Evolutionary conservation across 176 grass and related monocot genomes (phyloP).

Genomic region (Thalia dealbata): DNA sequence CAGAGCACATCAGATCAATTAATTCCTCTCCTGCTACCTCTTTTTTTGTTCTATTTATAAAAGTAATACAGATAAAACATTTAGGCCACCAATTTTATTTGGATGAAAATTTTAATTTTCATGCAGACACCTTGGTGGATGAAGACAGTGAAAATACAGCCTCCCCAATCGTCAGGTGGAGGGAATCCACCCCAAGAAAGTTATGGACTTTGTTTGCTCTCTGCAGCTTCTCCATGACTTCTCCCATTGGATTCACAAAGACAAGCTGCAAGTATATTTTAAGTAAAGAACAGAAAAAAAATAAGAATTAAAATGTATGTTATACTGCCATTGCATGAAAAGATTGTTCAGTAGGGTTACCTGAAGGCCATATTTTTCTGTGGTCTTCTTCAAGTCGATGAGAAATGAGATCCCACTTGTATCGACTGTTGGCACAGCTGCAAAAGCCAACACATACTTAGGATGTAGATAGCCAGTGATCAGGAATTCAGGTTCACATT

Average conservation of each 20-base stretch:
- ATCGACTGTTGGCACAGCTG: conserved; percentile 64
- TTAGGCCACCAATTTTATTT: too few relatives aligned
- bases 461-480: too few relatives aligned
- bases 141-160: conserved; percentile 62
- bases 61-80: too few relatives aligned
- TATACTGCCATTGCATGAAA: too few relatives aligned
- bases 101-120: neutral
- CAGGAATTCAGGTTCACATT: neutral
- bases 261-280: conserved; percentile 34
- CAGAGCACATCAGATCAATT: neutral
- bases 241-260: conserved; percentile 78
- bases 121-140: neutral
- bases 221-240: conserved; percentile 94
- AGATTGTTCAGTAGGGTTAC: conserved; percentile 22
- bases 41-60: too few relatives aligned
- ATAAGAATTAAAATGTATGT: neutral
- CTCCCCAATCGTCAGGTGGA: conserved; percentile 67
- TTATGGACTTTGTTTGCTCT: conserved; percentile 44
- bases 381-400: conserved; percentile 64
- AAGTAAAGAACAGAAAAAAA: too few relatives aligned
- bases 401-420: conserved; percentile 82
- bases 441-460: neutral
- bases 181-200: conserved; percentile 38
- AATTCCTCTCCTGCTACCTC: neutral
- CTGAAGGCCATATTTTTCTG: conserved; percentile 50